phyloP scores from a whole-genome alignment of 208 protist genomes.

The Trichomonas gallinae region DNA sequence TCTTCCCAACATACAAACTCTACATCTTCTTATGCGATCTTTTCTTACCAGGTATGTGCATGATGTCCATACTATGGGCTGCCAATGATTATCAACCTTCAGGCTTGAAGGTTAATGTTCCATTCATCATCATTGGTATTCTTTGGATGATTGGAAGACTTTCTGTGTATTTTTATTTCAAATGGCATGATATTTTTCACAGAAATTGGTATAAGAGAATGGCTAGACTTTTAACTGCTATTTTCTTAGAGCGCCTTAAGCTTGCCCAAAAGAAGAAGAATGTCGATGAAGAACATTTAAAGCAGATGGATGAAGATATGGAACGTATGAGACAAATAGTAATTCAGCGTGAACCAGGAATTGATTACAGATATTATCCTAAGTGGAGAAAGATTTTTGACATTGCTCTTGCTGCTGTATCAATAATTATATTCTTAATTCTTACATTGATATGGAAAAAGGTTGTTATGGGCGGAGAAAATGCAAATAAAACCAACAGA shows the following conservation, averaged over 20 bases:
- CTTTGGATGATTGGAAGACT: background rate
- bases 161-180: background rate
- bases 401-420: background rate
- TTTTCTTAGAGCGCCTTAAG: background rate
- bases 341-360: background rate
- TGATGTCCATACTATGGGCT: background rate
- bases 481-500: background rate
- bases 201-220: background rate
- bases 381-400: background rate
- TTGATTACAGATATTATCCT: background rate
- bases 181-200: too few relatives aligned
- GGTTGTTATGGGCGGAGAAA: background rate
- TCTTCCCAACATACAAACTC: background rate
- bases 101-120: background rate
- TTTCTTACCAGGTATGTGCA: background rate
- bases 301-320: background rate
- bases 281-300: background rate
- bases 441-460: background rate
- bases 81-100: background rate
- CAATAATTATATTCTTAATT: background rate
- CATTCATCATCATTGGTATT: background rate
- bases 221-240: background rate
- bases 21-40: background rate
- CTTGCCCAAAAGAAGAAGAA: background rate
- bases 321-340: background rate